Conservation (phyloP, 2,329 filamentous ascomycete genomes). For the Colletotrichum destructivum region DNA sequence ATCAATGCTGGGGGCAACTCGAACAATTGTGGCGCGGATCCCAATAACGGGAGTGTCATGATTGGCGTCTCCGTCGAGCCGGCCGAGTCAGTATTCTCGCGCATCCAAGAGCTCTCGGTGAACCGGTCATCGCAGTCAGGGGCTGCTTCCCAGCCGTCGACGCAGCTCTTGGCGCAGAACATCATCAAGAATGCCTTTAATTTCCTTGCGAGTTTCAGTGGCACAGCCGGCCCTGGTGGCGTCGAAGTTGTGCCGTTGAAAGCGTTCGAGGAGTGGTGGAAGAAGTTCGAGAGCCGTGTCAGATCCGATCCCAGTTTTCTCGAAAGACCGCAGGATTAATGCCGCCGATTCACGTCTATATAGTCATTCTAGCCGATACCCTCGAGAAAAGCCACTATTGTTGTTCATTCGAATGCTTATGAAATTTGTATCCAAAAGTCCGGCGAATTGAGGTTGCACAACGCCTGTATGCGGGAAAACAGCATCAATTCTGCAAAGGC, state of each 20-base stretch:
- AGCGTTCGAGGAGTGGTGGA: conserved; percentile 98
- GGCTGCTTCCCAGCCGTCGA: conserved; percentile 65
- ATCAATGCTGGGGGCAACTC: conserved; percentile 60
- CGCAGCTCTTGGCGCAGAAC: conserved; percentile 86
- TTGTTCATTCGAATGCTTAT: conserved; percentile 2
- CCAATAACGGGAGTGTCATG: conserved; percentile 68
- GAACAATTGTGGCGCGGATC: conserved; percentile 43
- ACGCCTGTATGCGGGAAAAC: conserved; percentile 3
- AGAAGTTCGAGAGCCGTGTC: conserved; percentile 91
- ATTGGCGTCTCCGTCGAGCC: conserved; percentile 89
- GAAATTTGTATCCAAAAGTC: background rate
- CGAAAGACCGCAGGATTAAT: conserved; percentile 69
- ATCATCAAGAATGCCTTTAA: conserved; percentile 99
- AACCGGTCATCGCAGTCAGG: conserved; percentile 52
- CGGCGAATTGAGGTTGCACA: background rate
- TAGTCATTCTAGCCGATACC: conserved; percentile 23
- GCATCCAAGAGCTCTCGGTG: conserved; percentile 73
- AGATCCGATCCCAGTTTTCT: conserved; percentile 91
- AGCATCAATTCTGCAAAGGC: conserved; percentile 10
- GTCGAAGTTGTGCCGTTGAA: conserved; percentile 93
- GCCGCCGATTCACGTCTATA: background rate
- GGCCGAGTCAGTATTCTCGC: conserved; percentile 77
- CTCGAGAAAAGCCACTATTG: background rate
- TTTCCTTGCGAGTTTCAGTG: conserved; percentile 90
- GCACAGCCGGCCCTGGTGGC: conserved; percentile 71